phyloP scores from a whole-genome alignment of 352 stramenopile genomes.

The Paralagenidium karlingii region DNA sequence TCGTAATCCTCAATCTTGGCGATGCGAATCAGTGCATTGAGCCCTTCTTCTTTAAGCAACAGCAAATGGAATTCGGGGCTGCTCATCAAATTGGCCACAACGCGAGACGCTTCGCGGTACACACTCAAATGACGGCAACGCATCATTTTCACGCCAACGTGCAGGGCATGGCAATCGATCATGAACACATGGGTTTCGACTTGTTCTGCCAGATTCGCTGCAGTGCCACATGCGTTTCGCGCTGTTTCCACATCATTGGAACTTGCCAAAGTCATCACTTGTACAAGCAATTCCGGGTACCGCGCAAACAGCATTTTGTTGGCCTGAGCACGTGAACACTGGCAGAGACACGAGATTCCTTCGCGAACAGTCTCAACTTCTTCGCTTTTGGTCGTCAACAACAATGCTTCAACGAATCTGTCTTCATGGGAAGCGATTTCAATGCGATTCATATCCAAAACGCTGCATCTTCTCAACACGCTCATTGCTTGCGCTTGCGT shows the following conservation, averaged over 20 bases:
- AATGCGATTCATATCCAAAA: constrained; percentile 72
- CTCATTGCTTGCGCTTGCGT: constrained; percentile 86
- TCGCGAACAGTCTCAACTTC: constrained; percentile 87
- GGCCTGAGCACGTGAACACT: constrained; percentile 58
- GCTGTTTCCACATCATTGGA: constrained; percentile 85
- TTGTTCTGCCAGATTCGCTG: constrained; percentile 88
- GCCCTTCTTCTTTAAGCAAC: constrained; percentile 77
- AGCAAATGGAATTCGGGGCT: constrained; percentile 65
- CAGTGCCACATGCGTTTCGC: constrained; percentile 82
- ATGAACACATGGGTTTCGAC: constrained; percentile 69
- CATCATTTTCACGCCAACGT: constrained; percentile 81
- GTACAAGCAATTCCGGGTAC: constrained; percentile 26
- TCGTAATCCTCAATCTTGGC: constrained; percentile 86
- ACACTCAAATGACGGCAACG: constrained; percentile 80
- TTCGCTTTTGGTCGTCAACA: constrained; percentile 19
- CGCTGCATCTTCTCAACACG: constrained; percentile 76
- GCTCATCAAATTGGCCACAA: constrained; percentile 84
- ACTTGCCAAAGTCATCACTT: constrained; percentile 62
- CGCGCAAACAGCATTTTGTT: constrained; percentile 70
- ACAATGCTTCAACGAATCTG: constrained; percentile 36
- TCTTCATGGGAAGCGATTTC: constrained; percentile 44
- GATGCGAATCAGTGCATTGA: constrained; percentile 76
- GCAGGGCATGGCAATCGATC: constrained; percentile 79
- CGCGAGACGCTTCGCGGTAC: constrained; percentile 85
- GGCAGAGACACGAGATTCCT: constrained; percentile 78